Conservation (phyloP, 768 basidiomycete species). For the Phallus indusiatus region DNA sequence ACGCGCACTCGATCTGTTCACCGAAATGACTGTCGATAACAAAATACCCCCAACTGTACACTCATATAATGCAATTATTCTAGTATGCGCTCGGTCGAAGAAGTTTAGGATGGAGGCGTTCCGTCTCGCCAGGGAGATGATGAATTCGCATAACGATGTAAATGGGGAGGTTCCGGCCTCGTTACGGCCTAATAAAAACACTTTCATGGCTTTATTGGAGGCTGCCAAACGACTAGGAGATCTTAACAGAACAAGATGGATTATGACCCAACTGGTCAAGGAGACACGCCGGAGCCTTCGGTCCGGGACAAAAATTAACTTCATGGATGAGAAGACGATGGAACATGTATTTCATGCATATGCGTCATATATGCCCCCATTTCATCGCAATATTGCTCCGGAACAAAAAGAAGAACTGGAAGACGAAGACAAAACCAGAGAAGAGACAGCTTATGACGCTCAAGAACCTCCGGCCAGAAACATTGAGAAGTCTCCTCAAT, state of each 20-base stretch:
- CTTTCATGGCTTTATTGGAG: constrained; percentile 80
- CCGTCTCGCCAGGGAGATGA: constrained; percentile 78
- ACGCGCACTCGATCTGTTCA: constrained; percentile 86
- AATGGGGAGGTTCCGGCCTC: constrained; percentile 33
- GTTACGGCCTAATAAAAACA: constrained; percentile 51
- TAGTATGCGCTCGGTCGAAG: constrained; percentile 62
- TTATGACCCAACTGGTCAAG: constrained; percentile 74
- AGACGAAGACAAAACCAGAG: not conserved
- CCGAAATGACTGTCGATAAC: constrained; percentile 79
- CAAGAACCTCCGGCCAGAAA: constrained; percentile 11
- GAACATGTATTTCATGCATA: constrained; percentile 83
- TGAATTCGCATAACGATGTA: constrained; percentile 66
- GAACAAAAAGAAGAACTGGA: not conserved
- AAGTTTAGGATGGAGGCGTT: constrained; percentile 74
- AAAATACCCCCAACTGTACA: constrained; percentile 50
- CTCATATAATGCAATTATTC: constrained; percentile 76
- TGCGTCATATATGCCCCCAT: constrained; percentile 66
- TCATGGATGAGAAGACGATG: constrained; percentile 61
- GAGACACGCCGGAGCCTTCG: constrained; percentile 4
- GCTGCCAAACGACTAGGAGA: constrained; percentile 85
- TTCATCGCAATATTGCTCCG: constrained; percentile 32
- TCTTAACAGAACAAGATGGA: constrained; percentile 75
- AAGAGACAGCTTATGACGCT: constrained; percentile 1
- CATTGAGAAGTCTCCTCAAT: not conserved
- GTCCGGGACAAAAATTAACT: not conserved